Evolutionary conservation across 805 yeast genomes (phyloP), one percentile per base, ranked within the genome.

Genomic region (Metschnikowia cubensis): DNA sequence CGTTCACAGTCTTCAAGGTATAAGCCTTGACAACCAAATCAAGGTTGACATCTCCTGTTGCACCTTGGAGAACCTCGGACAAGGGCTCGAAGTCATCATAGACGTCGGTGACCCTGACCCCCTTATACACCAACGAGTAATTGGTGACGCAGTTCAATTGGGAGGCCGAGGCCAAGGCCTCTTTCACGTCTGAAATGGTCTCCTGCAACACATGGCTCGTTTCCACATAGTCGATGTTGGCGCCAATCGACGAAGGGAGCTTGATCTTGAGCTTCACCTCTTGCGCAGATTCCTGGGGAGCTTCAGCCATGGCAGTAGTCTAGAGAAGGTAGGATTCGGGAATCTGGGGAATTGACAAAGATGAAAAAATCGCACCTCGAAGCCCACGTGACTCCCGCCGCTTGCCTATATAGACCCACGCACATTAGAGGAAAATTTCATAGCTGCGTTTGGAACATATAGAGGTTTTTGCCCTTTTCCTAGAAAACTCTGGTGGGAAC

Each of bases 131-230:
- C 18, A 87, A 69, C 3, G 75, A 66, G 61, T 80, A 89, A 56
- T 82, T 77, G 31, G 95, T 84, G 58, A 78, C 74, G 44, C 81
- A 84, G 57, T 75, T 75, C 39, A 85, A 78, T 22, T 73, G 71
- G 8, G 85, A 80, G 31, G 81, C 66, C n/a, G 81, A 67, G n/a
- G 76, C 67, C 45, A 88, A 66, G 14, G 85, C 75, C 60, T 81
- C 82, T 53, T 71, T 75, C 44, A 88, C 71, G 48, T 84, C 87
- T 40, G 75, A 68, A 45, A 86, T 60, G 17, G 83, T 65, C 53
- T 83, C 89, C 43, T 50, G 65, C 63, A 57, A 52, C 31, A 66
- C 57, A 21, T 70, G 65, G 34, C 67, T 67, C 40, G 73, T 58
- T 46, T 63, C 65, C 50, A 67, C 60, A 38, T 49, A 56, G 39